Evolutionary conservation across 495 filamentous ascomycete genomes (phyloP).

Genomic region (Penicillium flavigenum): DNA sequence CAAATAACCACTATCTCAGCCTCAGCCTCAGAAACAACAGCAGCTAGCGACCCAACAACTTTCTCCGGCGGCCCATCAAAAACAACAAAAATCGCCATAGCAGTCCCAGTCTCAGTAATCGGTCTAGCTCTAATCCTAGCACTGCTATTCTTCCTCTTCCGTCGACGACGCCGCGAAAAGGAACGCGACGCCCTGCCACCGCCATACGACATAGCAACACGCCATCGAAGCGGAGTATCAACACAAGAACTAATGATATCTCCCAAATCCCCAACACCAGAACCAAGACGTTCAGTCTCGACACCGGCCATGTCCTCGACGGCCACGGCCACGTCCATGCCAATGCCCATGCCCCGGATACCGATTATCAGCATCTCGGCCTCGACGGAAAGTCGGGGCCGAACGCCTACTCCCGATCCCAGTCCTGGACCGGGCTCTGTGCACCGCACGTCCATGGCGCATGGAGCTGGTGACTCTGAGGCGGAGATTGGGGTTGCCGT

Average conservation of each 20-base stretch:
- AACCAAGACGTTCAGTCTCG: not conserved
- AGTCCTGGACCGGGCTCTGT: conserved; percentile 2
- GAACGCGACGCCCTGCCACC: conserved; percentile 13
- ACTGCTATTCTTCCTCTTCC: conserved; percentile 29
- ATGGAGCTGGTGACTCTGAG: conserved; percentile 1
- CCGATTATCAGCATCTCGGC: conserved; percentile 16
- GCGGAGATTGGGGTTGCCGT: conserved; percentile 18
- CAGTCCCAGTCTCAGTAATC: conserved; percentile 37
- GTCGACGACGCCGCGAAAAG: conserved; percentile 21
- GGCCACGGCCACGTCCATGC: not conserved
- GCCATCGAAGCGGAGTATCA: conserved; percentile 15
- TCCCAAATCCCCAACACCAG: not conserved
- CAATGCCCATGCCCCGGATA: not conserved
- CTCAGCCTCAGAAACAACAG: conserved; percentile 1
- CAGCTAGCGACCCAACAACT: not conserved
- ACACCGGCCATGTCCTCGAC: not conserved
- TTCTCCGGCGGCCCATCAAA: conserved; percentile 19
- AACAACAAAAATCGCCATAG: conserved; percentile 39
- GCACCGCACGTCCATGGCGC: not conserved
- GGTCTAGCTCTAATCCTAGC: conserved; percentile 29
- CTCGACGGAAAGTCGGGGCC: not conserved
- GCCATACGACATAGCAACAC: conserved; percentile 16
- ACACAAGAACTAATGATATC: conserved; percentile 22
- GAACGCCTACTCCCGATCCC: not conserved
- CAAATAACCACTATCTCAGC: not conserved